Conservation (phyloP, 2,329 filamentous ascomycete genomes). For the Drechslerella stenobrocha region DNA sequence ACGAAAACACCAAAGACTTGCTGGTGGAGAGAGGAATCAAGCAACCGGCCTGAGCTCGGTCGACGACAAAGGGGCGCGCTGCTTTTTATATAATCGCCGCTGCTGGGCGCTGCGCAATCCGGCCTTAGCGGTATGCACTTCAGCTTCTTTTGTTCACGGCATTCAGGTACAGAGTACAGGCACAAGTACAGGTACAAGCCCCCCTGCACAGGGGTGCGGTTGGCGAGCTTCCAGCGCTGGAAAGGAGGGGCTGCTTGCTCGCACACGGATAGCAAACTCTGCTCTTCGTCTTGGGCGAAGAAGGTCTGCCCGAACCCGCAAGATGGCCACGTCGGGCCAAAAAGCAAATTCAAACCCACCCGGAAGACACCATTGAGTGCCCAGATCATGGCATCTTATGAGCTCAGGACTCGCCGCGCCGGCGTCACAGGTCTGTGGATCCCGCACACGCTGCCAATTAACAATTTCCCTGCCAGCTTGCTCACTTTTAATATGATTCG, state of each 20-base stretch:
- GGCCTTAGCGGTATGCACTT: background rate
- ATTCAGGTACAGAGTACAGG: background rate
- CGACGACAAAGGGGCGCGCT: slow-evolving; percentile 15
- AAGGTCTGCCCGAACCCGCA: too few species aligned
- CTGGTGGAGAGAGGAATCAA: slow-evolving; percentile 31
- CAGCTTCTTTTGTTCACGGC: too few species aligned
- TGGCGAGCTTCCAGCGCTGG: too few species aligned
- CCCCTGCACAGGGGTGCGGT: too few species aligned
- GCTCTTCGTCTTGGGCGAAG: too few species aligned
- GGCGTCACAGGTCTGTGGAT: slow-evolving; percentile 1
- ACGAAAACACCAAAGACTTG: slow-evolving; percentile 28
- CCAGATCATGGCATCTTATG: background rate
- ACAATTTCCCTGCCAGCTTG: background rate
- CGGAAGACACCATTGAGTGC: too few species aligned
- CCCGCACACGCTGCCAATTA: background rate
- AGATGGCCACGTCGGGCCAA: too few species aligned
- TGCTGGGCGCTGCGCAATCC: background rate
- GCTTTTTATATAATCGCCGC: slow-evolving; percentile 32
- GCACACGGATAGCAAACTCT: too few species aligned
- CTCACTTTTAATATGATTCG: background rate
- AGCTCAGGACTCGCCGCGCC: background rate
- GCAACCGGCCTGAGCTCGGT: slow-evolving; percentile 11
- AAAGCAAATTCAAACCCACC: too few species aligned
- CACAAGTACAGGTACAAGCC: background rate
- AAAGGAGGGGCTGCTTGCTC: too few species aligned